Evolutionary conservation across 1,284 basidiomycete species (phyloP).

Genomic region (Naganishia sp.): DNA sequence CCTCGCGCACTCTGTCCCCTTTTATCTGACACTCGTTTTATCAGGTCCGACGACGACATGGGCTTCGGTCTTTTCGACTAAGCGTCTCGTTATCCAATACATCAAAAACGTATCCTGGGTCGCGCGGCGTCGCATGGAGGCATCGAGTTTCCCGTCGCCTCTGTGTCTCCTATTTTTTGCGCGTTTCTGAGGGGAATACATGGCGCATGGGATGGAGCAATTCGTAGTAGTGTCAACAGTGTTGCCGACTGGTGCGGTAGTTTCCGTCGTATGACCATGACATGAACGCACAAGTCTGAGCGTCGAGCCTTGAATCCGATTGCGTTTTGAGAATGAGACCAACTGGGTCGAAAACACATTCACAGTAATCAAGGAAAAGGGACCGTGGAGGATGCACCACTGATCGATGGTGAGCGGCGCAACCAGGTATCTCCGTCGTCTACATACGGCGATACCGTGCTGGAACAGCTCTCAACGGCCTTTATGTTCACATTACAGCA

Average conservation of each 20-base stretch:
- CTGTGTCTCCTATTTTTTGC: conserved; percentile 16
- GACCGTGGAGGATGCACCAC: no score
- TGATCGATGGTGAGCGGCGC: no score
- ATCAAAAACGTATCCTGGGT: conserved; percentile 14
- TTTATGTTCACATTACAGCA: no score
- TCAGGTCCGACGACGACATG: conserved; percentile 56
- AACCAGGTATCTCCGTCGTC: no score
- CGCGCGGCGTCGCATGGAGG: neutral
- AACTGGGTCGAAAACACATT: no score
- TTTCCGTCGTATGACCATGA: neutral
- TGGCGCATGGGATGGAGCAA: neutral
- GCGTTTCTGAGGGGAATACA: conserved; percentile 20
- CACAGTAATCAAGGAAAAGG: no score
- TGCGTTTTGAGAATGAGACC: no score
- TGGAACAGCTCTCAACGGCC: no score
- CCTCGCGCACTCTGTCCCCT: neutral
- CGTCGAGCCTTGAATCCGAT: no score
- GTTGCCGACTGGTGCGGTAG: neutral
- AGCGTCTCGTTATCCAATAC: conserved; percentile 43
- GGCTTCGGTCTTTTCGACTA: conserved; percentile 93
- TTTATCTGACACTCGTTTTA: neutral
- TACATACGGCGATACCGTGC: no score
- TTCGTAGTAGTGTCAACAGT: conserved; percentile 1
- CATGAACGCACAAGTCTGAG: neutral
- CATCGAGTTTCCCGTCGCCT: conserved; percentile 1